Evolutionary conservation across 768 basidiomycete species (phyloP), one percentile per base, ranked within the genome.

Genomic region (Amanita exitialis): DNA sequence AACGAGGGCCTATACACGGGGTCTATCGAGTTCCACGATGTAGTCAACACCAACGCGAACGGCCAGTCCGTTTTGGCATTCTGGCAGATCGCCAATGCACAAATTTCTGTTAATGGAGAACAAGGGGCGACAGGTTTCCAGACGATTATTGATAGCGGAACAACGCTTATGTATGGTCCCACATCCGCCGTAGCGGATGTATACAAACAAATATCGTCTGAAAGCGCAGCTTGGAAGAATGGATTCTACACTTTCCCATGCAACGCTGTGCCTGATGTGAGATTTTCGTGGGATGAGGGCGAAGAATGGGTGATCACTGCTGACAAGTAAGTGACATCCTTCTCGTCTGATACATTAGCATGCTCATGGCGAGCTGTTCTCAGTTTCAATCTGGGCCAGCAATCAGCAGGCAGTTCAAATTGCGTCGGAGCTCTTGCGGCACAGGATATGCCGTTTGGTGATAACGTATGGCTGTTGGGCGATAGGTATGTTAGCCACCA

Each of bases 371-470:
- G 4, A 18, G 45, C 15, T 16, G 10, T 15, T 7, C 15, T 47
- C 27, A 47, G 45, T 36, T 49, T 49, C 37, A 39, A 39, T 23
- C 34, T 49, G 27, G 48, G 48, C 20, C n/a, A 41, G 28, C n/a
- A 23, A n/a, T 13, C 18, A 15, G 21, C 8, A 4, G 37, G 37
- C 15, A 38, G 35, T n/a, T 35, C 32, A 9, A 20, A 39, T 6
- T 49, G 48, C 23, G 48, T 49, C 20, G 48, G 48, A 34, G 48
- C 37, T 27, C 36, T 49, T 13, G 12, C 13, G n/a, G 36, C 20
- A 27, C 16, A 16, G 23, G 36, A 49, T 13, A 6, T 13, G 4
- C 8, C 5, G 18, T 23, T 49, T 3, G 48, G 48, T 8, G 30
- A 37, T 18, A 16, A 36, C 13, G 45, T 47, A 7, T 47, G 45